A percentile compares a stretch with the other conserved stretches of the same genome.
Evolutionary conservation across 371 early-diverging fungal genomes (phyloP).

Genomic region (Mucor circinelloides): DNA sequence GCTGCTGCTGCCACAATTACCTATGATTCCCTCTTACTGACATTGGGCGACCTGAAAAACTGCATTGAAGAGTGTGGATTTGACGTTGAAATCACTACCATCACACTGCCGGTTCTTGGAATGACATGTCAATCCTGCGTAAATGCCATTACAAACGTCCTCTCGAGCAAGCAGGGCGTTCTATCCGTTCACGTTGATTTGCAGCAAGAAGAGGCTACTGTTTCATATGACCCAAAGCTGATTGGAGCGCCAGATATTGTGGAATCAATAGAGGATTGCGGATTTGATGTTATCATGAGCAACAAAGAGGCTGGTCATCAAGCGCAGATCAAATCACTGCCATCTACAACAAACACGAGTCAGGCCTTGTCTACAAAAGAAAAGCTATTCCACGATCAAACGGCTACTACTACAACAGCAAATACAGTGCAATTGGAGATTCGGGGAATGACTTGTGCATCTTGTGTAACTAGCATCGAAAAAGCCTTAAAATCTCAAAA

Average conservation of each 20-base stretch:
- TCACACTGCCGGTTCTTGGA: constrained; percentile 62
- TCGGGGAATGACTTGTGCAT: constrained; percentile 86
- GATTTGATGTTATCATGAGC: constrained; percentile 28
- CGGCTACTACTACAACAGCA: constrained; percentile 32
- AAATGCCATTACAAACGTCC: constrained; percentile 54
- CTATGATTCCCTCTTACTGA: constrained; percentile 20
- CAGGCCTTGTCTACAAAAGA: not conserved
- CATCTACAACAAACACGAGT: constrained; percentile 56
- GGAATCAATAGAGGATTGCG: constrained; percentile 46
- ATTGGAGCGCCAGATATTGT: constrained; percentile 21
- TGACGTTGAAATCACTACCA: constrained; percentile 23
- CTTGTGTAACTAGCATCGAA: constrained; percentile 84
- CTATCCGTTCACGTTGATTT: constrained; percentile 43
- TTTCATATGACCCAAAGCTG: constrained; percentile 21
- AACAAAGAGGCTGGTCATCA: not conserved
- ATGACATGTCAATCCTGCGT: constrained; percentile 92
- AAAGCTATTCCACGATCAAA: constrained; percentile 60
- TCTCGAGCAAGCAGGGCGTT: constrained; percentile 20
- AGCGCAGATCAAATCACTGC: not conserved
- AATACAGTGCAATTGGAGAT: constrained; percentile 15
- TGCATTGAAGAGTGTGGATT: constrained; percentile 45
- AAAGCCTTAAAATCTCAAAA: constrained; percentile 52
- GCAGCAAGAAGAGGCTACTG: constrained; percentile 47
- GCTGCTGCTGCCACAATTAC: constrained; percentile 38
- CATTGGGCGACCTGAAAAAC: constrained; percentile 34